Evolutionary conservation across 2,329 filamentous ascomycete species (phyloP).

Genomic region (Coleophoma cylindrospora): DNA sequence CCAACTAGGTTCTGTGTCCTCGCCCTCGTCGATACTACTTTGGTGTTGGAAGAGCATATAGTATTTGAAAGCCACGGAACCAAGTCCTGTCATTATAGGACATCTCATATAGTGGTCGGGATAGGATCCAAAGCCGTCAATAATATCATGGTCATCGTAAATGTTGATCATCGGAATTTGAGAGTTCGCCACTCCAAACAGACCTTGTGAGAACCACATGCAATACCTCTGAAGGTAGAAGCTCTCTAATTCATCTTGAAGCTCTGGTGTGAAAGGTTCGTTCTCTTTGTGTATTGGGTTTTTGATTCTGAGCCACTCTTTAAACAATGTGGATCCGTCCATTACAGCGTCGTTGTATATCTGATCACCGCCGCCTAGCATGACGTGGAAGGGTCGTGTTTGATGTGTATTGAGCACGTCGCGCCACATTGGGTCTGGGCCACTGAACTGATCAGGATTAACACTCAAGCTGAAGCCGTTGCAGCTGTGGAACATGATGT

Average conservation of each 20-base stretch:
- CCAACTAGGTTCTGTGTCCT: conserved; percentile 87
- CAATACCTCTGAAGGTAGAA: conserved; percentile 88
- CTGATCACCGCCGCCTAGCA: conserved; percentile 96
- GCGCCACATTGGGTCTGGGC: conserved; percentile 94
- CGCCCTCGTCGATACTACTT: conserved; percentile 74
- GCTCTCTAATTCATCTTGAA: conserved; percentile 82
- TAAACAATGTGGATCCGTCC: conserved; percentile 69
- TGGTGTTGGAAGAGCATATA: conserved; percentile 99
- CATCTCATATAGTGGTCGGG: conserved; percentile 87
- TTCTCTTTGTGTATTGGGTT: conserved; percentile 76
- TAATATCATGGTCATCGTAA: conserved; percentile 92
- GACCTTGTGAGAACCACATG: conserved; percentile 93
- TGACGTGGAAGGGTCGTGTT: conserved; percentile 89
- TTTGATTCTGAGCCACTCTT: conserved; percentile 77
- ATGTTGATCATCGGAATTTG: conserved; percentile 99
- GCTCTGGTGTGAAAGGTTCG: conserved; percentile 69
- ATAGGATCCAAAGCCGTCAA: conserved; percentile 91
- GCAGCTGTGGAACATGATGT: conserved; percentile 98
- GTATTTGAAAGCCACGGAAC: conserved; percentile 93
- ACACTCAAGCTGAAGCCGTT: conserved; percentile 88
- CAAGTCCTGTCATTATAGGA: conserved; percentile 83
- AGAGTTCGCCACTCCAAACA: conserved; percentile 87
- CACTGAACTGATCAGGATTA: conserved; percentile 75
- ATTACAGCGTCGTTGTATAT: conserved; percentile 90
- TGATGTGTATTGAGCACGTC: conserved; percentile 93